These are phyloP conservation scores for sweet orange (Citrus sinensis) DNA, from an alignment of 345 rosid species.

Conservation along the genomic window DNA sequence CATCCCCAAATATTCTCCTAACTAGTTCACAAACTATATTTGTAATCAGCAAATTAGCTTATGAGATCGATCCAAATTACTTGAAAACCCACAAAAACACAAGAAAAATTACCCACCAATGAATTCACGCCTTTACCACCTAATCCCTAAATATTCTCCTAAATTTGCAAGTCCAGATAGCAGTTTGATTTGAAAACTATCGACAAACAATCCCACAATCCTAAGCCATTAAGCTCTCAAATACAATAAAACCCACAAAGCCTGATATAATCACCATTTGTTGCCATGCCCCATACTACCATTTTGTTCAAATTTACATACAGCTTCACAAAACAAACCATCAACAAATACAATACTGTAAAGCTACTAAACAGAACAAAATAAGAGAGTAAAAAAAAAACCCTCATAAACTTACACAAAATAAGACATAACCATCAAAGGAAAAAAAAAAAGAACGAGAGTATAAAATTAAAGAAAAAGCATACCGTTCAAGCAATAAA, in stretches of 20 bases:
- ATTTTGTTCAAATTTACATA: not conserved
- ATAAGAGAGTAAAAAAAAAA: not conserved
- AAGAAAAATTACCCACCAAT: not conserved
- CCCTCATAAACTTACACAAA: too few species aligned
- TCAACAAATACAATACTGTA: not conserved
- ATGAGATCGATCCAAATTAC: not conserved
- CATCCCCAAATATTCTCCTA: not conserved
- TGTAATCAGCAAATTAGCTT: too few species aligned
- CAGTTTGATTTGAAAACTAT: not conserved
- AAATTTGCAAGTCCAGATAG: not conserved
- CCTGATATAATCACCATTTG: not conserved
- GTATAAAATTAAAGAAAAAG: too few species aligned
- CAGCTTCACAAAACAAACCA: not conserved
- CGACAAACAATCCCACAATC: not conserved
- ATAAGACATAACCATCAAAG: too few species aligned
- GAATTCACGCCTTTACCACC: not conserved
- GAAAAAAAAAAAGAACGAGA: too few species aligned
- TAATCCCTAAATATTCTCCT: not conserved
- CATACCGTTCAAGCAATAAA: too few species aligned
- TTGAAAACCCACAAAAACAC: not conserved
- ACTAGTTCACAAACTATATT: not conserved
- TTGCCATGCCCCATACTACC: not conserved
- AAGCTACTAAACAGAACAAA: not conserved
- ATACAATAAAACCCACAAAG: not conserved
- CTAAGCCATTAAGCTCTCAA: not conserved